phyloP scores from a whole-genome alignment of 495 filamentous ascomycete genomes.

The Sporormia fimetaria region DNA sequence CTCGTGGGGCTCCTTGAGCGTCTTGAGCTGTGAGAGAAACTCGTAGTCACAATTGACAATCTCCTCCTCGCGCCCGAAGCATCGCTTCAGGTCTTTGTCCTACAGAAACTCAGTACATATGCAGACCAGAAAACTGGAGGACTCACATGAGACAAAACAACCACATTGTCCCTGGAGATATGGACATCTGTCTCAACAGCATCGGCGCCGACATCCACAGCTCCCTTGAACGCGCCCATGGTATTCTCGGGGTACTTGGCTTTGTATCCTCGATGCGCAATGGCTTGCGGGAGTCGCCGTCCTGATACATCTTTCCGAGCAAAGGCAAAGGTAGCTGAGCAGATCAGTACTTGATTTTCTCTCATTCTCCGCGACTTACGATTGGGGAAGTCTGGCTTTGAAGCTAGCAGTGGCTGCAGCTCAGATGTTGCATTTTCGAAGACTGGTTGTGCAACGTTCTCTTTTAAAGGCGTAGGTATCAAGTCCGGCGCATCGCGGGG shows the following conservation, averaged over 20 bases:
- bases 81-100: slow-evolving; percentile 66
- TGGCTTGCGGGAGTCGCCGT: slow-evolving; percentile 53
- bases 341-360: slow-evolving; percentile 5
- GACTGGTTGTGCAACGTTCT: no score
- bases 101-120: slow-evolving; percentile 30
- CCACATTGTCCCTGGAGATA: slow-evolving; percentile 66
- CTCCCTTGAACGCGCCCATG: slow-evolving; percentile 61
- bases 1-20: slow-evolving; percentile 53
- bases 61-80: slow-evolving; percentile 59
- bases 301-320: slow-evolving; percentile 29
- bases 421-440: no score
- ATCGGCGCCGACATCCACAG: slow-evolving; percentile 60
- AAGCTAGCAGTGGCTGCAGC: slow-evolving; percentile 17
- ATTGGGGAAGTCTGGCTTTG: slow-evolving; percentile 15
- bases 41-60: slow-evolving; percentile 66
- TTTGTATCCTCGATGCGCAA: slow-evolving; percentile 81
- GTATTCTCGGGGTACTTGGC: slow-evolving; percentile 75
- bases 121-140: background rate
- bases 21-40: slow-evolving; percentile 56
- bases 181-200: slow-evolving; percentile 86
- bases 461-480: no score
- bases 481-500: no score
- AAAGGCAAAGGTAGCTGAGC: slow-evolving; percentile 25
- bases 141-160: slow-evolving; percentile 73
- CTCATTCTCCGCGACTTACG: slow-evolving; percentile 5